Percentiles rank a stretch among this genome's conserved stretches.
Evolutionary conservation across 225 moss, liverwort and hornwort species (phyloP).

Genomic region (Anthoceros angustus): DNA sequence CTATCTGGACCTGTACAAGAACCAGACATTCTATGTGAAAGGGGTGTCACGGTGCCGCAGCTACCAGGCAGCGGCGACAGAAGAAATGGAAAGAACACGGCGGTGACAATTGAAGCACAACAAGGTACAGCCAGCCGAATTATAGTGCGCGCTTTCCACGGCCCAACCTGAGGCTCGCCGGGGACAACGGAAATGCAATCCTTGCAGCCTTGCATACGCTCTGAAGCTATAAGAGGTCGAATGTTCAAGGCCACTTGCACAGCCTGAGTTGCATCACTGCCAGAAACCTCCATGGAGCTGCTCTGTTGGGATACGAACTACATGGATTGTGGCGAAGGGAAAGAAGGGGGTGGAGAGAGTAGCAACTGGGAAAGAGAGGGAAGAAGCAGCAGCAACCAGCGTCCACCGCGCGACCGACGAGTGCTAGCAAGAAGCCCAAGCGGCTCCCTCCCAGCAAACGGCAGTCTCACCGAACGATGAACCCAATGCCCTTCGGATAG

Average conservation of each 20-base stretch:
- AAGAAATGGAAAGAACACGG: too few relatives aligned
- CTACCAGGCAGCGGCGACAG: too few relatives aligned
- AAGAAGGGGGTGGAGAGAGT: too few relatives aligned
- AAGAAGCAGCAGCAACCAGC: too few relatives aligned
- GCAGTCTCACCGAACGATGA: too few relatives aligned
- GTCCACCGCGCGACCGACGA: too few relatives aligned
- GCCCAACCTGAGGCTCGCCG: conserved; percentile 41
- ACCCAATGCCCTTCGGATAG: too few relatives aligned
- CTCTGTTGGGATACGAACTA: background rate
- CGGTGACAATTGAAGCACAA: too few relatives aligned
- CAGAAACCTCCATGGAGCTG: conserved; percentile 8
- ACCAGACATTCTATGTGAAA: background rate
- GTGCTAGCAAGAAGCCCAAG: too few relatives aligned
- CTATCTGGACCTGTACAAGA: conserved; percentile 68
- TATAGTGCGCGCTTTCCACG: background rate
- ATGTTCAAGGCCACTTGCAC: conserved; percentile 56
- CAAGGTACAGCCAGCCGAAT: background rate
- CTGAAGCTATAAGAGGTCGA: conserved; percentile 40
- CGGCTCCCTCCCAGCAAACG: too few relatives aligned
- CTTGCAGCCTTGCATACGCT: conserved; percentile 54
- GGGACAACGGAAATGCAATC: conserved; percentile 49
- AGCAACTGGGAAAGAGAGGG: too few relatives aligned
- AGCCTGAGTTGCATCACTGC: conserved; percentile 46
- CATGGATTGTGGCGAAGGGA: background rate
- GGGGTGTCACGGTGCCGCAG: background rate